Evolutionary conservation across 2,329 filamentous ascomycete species (phyloP).

Genomic region (Anthostomella pinea): DNA sequence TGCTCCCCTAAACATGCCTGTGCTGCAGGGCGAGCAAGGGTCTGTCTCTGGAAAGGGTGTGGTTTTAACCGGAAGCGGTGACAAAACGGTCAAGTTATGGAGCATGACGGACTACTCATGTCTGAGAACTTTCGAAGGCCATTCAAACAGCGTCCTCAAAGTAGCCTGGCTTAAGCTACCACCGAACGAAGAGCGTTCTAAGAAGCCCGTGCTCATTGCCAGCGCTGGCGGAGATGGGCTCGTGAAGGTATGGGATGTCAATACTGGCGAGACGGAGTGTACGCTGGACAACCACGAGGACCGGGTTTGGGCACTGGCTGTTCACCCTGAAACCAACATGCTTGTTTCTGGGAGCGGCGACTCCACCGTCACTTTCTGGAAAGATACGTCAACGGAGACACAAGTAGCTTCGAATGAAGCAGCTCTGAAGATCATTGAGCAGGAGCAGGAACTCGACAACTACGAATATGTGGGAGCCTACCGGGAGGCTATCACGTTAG

Average conservation of each 20-base stretch:
- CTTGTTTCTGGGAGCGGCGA: slow-evolving; percentile 91
- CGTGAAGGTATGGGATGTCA: slow-evolving; percentile 93
- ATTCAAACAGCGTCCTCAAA: slow-evolving; percentile 93
- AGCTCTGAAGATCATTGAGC: slow-evolving; percentile 78
- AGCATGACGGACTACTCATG: slow-evolving; percentile 89
- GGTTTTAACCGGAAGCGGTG: slow-evolving; percentile 85
- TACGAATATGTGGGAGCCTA: slow-evolving; percentile 86
- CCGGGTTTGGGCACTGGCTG: slow-evolving; percentile 85
- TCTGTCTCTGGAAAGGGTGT: slow-evolving; percentile 75
- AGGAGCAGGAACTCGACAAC: slow-evolving; percentile 92
- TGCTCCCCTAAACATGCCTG: slow-evolving; percentile 73
- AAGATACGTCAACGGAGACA: slow-evolving; percentile 81
- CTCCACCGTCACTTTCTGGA: slow-evolving; percentile 93
- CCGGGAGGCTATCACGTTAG: slow-evolving; percentile 87
- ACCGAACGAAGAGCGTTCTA: slow-evolving; percentile 47
- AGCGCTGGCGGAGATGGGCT: slow-evolving; percentile 91
- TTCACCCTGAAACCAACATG: slow-evolving; percentile 65
- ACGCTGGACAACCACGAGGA: slow-evolving; percentile 97
- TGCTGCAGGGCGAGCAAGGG: slow-evolving; percentile 68
- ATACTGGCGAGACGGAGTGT: slow-evolving; percentile 77
- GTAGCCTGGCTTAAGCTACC: slow-evolving; percentile 76
- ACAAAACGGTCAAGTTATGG: slow-evolving; percentile 97
- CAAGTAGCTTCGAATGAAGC: slow-evolving; percentile 71
- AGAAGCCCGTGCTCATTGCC: slow-evolving; percentile 68
- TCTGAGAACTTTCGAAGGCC: slow-evolving; percentile 89